phyloP scores from a whole-genome alignment of 441 rosid genomes.

The Manihot esculenta region DNA sequence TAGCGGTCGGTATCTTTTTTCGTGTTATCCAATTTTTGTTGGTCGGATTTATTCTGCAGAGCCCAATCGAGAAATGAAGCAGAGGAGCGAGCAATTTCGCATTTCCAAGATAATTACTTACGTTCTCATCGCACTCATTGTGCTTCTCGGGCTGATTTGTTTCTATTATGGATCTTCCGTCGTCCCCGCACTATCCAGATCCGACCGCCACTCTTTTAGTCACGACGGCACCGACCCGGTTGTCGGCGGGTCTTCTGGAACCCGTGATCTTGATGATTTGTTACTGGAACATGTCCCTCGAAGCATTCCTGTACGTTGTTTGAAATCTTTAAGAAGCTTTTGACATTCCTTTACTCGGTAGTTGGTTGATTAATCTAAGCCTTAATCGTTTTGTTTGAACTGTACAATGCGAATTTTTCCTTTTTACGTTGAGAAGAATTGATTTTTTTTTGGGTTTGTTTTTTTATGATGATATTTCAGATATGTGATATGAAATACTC shows the following conservation, averaged over 20 bases:
- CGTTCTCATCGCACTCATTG: slow-evolving; percentile 54
- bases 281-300: slow-evolving; percentile 47
- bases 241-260: slow-evolving; percentile 27
- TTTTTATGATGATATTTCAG: slow-evolving; percentile 33
- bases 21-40: no score
- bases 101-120: slow-evolving; percentile 51
- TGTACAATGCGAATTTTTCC: background rate
- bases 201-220: slow-evolving; percentile 18
- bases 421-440: background rate
- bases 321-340: no score
- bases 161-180: slow-evolving; percentile 73
- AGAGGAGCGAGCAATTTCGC: slow-evolving; percentile 44
- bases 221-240: slow-evolving; percentile 43
- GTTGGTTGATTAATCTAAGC: no score
- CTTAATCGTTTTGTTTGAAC: background rate
- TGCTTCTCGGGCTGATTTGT: slow-evolving; percentile 65
- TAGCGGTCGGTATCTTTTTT: no score
- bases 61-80: slow-evolving; percentile 41
- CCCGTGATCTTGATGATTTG: slow-evolving; percentile 35
- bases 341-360: no score
- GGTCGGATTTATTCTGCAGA: background rate
- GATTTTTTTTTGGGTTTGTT: no score
- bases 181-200: slow-evolving; percentile 57
- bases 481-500: slow-evolving; percentile 76
- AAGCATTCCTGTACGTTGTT: slow-evolving; percentile 61